Percentiles rank a stretch among this genome's conserved stretches.
Evolutionary conservation across 805 yeast species (phyloP).

Genomic region (Clavispora phyllophila): DNA sequence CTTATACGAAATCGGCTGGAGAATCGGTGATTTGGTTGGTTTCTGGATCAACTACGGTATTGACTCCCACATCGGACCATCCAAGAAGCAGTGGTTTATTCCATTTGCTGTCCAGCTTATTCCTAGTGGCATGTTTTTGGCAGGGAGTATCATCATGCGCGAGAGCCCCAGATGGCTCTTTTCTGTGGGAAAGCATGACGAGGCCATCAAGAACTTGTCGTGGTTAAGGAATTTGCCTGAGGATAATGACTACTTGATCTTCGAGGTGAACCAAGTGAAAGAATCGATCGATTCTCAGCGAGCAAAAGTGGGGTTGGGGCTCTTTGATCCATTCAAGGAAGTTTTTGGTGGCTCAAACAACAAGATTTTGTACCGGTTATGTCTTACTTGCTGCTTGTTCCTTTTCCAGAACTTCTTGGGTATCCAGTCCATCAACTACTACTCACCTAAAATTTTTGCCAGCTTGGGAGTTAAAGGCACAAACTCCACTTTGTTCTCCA

Average conservation of each 20-base stretch:
- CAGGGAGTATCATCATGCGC: constrained; percentile 28
- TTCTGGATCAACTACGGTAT: constrained; percentile 35
- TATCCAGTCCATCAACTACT: constrained; percentile 36
- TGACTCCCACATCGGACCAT: constrained; percentile 20
- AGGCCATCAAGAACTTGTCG: constrained; percentile 28
- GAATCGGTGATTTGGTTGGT: constrained; percentile 36
- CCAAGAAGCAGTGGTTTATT: constrained; percentile 32
- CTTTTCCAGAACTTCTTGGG: constrained; percentile 37
- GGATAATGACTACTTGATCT: constrained; percentile 29
- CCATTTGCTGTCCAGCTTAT: constrained; percentile 37
- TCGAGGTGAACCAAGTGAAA: constrained; percentile 33
- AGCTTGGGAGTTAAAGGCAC: constrained; percentile 35
- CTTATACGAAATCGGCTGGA: constrained; percentile 34
- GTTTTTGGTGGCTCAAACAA: constrained; percentile 24
- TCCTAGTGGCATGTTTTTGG: constrained; percentile 31
- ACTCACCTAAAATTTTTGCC: constrained; percentile 32
- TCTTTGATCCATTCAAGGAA: constrained; percentile 30
- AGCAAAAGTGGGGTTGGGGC: constrained; percentile 25
- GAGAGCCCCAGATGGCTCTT: constrained; percentile 37
- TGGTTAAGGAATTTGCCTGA: constrained; percentile 33
- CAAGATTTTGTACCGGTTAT: constrained; percentile 23
- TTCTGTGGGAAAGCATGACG: constrained; percentile 25
- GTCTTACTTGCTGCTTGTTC: constrained; percentile 29
- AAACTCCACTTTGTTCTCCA: constrained; percentile 32
- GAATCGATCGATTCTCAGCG: constrained; percentile 27